Base-by-base conservation (phyloP, 1,284 basidiomycete genomes). In the Cutaneotrichosporon cavernicola region DNA sequence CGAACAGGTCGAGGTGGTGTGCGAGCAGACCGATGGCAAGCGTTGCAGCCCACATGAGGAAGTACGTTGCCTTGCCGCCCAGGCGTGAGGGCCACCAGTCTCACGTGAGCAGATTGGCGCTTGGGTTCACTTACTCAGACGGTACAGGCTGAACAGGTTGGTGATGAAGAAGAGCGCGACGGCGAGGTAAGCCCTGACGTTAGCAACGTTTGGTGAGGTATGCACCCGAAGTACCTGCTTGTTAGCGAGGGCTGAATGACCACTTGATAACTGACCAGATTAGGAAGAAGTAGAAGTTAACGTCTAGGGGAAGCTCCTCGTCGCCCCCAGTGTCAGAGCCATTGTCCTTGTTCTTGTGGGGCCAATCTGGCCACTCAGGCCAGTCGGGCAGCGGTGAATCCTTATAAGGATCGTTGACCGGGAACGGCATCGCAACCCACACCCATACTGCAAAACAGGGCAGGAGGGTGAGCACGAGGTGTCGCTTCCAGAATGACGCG, bases 391-490 rank as follows among this genome's bases (percentile, higher is more conserved):
- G 74, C 4, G 78, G 76, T 56, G 75, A 72, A 61, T 78, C 78
- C 40, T 68, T 75, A 64, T 77, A 80, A 18, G 83, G 83, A 64
- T 84, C 82, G 5, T 77, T 79, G 8, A 84, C 81, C 0, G 84
- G 84, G 60, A 85, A 85, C 4, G 84, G 84, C 13, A 85, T 72
- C 0, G 83, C 81, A 56, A 83, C 83, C 84, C 84, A 85, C 1
- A 83, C 58, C 84, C 84, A 85, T 1, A 83, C 84, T 0, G 82
- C 73, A 16, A 83, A 36, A 61, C 83, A 83, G 0, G 84, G 84
- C 1, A 83, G 62, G 0, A 82, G 64, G 0, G 83, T 81, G 5
- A 85, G 75, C 0, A 85, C 80, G 6, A 80, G 75, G 76, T 83
- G 84, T 0, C 84, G 70, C 60, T 78, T 82, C 80, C 80, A 83